Percentiles rank a stretch among this genome's conserved stretches.
Evolutionary conservation across 2,329 filamentous ascomycete species (phyloP).

Genomic region (Clarireedia paspali): DNA sequence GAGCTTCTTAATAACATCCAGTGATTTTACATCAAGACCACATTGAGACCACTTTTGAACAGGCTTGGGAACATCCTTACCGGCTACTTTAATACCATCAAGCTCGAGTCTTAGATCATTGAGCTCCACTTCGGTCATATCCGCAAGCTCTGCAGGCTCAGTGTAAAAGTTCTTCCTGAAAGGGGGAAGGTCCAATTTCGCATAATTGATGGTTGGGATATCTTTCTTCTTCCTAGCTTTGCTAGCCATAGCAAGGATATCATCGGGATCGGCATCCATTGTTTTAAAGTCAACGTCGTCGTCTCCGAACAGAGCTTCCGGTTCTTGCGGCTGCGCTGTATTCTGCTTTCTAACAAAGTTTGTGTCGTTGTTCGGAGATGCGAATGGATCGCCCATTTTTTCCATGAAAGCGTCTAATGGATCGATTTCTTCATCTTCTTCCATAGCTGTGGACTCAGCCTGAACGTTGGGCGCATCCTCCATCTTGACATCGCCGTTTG

Average conservation of each 20-base stretch:
- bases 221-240: constrained; percentile 83
- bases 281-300: constrained; percentile 63
- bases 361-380: constrained; percentile 32
- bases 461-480: constrained; percentile 25
- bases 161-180: constrained; percentile 95
- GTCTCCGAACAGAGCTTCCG: constrained; percentile 83
- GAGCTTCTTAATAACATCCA: constrained; percentile 75
- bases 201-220: constrained; percentile 79
- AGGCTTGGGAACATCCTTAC: constrained; percentile 82
- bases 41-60: constrained; percentile 97
- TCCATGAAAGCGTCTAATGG: constrained; percentile 96
- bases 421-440: constrained; percentile 68
- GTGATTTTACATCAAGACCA: constrained; percentile 75
- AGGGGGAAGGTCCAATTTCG: constrained; percentile 74
- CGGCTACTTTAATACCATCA: constrained; percentile 90
- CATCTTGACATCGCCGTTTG: constrained; percentile 30
- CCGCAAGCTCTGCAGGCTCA: constrained; percentile 74
- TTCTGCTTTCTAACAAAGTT: constrained; percentile 25
- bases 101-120: constrained; percentile 76
- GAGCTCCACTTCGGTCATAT: constrained; percentile 79
- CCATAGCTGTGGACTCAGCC: constrained; percentile 31
- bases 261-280: constrained; percentile 55
- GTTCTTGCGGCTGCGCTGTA: constrained; percentile 53
- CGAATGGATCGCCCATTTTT: constrained; percentile 43
- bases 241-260: constrained; percentile 52